These are phyloP conservation scores for Thielaviopsis euricoi DNA, from an alignment of 2,329 filamentous ascomycete species.

Conservation along the genomic window DNA sequence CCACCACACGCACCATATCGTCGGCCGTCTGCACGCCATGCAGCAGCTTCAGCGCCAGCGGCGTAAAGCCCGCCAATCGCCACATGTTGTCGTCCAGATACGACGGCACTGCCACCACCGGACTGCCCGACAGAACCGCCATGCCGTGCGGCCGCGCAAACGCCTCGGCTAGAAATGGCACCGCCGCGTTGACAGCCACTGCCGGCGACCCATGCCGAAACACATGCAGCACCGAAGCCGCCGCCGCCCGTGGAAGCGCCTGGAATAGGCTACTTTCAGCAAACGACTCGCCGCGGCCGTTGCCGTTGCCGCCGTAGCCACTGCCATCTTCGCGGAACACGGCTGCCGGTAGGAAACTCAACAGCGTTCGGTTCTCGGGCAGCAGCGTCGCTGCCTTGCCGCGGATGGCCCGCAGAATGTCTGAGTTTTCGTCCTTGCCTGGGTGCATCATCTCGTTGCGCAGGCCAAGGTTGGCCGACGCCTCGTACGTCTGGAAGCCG, in stretches of 20 bases:
- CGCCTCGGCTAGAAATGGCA: conserved; percentile 77
- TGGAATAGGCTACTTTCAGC: conserved; percentile 62
- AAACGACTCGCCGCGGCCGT: conserved; percentile 57
- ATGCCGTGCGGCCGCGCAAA: conserved; percentile 68
- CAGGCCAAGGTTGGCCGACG: conserved; percentile 76
- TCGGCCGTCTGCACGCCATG: conserved; percentile 57
- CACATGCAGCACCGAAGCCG: conserved; percentile 49
- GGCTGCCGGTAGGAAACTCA: conserved; percentile 68
- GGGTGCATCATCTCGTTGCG: conserved; percentile 83
- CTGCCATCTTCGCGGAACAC: conserved; percentile 74
- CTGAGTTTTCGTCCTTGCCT: conserved; percentile 78
- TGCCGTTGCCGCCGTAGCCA: too few relatives aligned
- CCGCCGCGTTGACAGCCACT: conserved; percentile 73
- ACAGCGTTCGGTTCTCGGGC: conserved; percentile 62
- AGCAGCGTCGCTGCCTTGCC: conserved; percentile 69
- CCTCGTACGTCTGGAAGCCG: conserved; percentile 89
- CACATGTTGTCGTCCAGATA: conserved; percentile 84
- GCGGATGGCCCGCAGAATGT: conserved; percentile 78
- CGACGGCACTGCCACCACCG: conserved; percentile 65
- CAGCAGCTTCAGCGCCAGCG: conserved; percentile 68
- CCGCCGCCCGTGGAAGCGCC: conserved; percentile 56
- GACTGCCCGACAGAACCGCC: conserved; percentile 65
- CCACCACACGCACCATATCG: conserved; percentile 57
- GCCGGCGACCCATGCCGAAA: conserved; percentile 59
- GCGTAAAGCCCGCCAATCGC: conserved; percentile 81